A percentile compares a stretch with the other conserved stretches of the same genome.
Conservation (phyloP, 2,329 filamentous ascomycete genomes). For the Aaosphaeria pasadenensis region DNA sequence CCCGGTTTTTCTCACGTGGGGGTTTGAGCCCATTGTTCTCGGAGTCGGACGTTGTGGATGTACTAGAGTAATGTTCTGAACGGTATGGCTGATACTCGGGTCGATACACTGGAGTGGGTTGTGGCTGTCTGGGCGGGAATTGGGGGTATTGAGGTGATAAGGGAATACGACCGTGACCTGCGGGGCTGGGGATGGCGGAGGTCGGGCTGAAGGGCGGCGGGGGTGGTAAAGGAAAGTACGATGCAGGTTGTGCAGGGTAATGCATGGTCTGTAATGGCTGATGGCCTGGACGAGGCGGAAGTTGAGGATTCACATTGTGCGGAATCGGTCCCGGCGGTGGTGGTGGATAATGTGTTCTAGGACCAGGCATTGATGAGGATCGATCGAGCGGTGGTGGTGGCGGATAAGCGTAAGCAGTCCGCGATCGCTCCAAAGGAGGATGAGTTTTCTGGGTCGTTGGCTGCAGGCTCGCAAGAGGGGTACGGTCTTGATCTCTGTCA, state of each 20-base stretch:
- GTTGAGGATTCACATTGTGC: background rate
- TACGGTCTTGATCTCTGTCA: constrained; percentile 20
- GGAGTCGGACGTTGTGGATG: constrained; percentile 20
- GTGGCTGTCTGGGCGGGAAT: background rate
- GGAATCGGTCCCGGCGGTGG: background rate
- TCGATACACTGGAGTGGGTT: background rate
- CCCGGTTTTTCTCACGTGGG: constrained; percentile 7
- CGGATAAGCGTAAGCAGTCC: constrained; percentile 14
- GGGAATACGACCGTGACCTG: background rate
- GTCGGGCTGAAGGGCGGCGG: background rate
- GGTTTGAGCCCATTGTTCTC: constrained; percentile 15
- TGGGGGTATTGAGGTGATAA: constrained; percentile 6
- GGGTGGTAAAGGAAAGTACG: constrained; percentile 2
- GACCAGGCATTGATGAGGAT: constrained; percentile 22
- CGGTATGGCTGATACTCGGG: background rate
- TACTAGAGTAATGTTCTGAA: constrained; percentile 7
- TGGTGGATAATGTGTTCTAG: background rate
- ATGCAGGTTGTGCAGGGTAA: constrained; percentile 5
- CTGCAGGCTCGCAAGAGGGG: constrained; percentile 14
- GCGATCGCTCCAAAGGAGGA: constrained; percentile 16
- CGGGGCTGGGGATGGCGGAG: background rate
- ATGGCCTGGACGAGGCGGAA: background rate
- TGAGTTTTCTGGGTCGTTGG: constrained; percentile 4
- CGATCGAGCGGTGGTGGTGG: constrained; percentile 12
- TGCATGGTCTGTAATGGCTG: constrained; percentile 1